Evolutionary conservation across 1,139 yeast genomes (phyloP).

Genomic region (Meyerozyma athensensis): DNA sequence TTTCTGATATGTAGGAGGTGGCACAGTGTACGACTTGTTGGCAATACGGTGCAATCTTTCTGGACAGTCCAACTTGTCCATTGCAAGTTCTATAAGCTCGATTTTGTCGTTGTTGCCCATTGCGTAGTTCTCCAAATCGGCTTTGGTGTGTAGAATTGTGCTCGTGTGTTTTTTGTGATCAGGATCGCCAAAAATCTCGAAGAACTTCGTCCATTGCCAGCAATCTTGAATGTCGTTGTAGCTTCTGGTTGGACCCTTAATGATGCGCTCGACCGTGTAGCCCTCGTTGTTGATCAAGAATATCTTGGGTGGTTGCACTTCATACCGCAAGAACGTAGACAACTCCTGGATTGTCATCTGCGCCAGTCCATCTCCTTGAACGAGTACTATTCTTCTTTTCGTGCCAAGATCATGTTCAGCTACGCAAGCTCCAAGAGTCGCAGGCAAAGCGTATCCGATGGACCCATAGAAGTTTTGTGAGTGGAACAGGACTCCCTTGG

Average conservation of each 20-base stretch:
- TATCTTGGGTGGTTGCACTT: conserved; percentile 48
- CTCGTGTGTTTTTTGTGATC: conserved; percentile 31
- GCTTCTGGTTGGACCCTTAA: conserved; percentile 67
- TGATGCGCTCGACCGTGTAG: conserved; percentile 80
- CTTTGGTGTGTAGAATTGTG: conserved; percentile 25
- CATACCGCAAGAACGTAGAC: conserved; percentile 57
- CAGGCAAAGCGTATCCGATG: conserved; percentile 84
- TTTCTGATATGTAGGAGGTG: no score
- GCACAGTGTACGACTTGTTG: not conserved
- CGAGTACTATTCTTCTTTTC: conserved; percentile 55
- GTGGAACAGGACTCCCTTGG: conserved; percentile 44
- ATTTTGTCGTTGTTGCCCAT: conserved; percentile 27
- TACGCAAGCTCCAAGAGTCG: conserved; percentile 71
- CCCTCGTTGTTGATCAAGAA: conserved; percentile 78
- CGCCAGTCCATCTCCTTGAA: conserved; percentile 90
- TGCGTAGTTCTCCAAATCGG: conserved; percentile 22
- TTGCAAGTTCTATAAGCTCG: conserved; percentile 53
- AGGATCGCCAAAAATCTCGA: conserved; percentile 64
- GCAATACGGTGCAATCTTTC: conserved; percentile 4
- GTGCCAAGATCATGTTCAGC: conserved; percentile 55
- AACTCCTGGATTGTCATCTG: conserved; percentile 87
- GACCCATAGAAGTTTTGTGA: conserved; percentile 75
- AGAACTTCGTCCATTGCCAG: conserved; percentile 74
- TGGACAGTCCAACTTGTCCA: conserved; percentile 60
- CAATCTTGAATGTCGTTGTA: conserved; percentile 76